Evolutionary conservation across 208 protist genomes (phyloP).

Genomic region (Trypanosoma platydactyli): DNA sequence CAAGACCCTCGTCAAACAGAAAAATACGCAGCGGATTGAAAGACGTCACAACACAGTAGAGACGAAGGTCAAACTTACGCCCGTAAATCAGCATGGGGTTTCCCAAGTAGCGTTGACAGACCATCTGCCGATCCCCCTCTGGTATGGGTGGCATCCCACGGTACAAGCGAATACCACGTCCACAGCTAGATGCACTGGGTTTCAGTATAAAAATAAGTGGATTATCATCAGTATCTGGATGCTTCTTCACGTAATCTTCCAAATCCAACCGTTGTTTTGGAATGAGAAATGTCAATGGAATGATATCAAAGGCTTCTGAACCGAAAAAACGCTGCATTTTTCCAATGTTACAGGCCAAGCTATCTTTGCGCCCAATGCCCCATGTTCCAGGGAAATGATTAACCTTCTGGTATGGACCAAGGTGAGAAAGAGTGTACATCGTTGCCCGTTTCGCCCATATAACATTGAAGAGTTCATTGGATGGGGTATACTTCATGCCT

Average conservation of each 20-base stretch:
- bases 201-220: slow-evolving; percentile 90
- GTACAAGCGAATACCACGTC: slow-evolving; percentile 81
- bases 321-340: slow-evolving; percentile 82
- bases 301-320: slow-evolving; percentile 70
- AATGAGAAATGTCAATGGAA: slow-evolving; percentile 82
- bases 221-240: slow-evolving; percentile 56
- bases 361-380: slow-evolving; percentile 91
- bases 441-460: slow-evolving; percentile 91
- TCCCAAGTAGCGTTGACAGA: slow-evolving; percentile 94
- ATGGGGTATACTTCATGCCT: slow-evolving; percentile 84
- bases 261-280: slow-evolving; percentile 70
- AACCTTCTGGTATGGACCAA: slow-evolving; percentile 88
- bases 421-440: slow-evolving; percentile 66
- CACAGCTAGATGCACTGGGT: slow-evolving; percentile 87
- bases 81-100: slow-evolving; percentile 94
- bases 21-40: slow-evolving; percentile 92
- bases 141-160: slow-evolving; percentile 73
- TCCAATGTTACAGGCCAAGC: slow-evolving; percentile 74
- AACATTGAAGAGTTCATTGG: slow-evolving; percentile 86
- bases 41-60: slow-evolving; percentile 93
- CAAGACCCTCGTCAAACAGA: slow-evolving; percentile 94
- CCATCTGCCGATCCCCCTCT: slow-evolving; percentile 48
- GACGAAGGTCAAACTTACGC: slow-evolving; percentile 94
- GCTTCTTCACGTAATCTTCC: slow-evolving; percentile 55
- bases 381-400: slow-evolving; percentile 93